Base-by-base conservation (phyloP, 108 stramenopile genomes). In the Seminavis robusta region DNA sequence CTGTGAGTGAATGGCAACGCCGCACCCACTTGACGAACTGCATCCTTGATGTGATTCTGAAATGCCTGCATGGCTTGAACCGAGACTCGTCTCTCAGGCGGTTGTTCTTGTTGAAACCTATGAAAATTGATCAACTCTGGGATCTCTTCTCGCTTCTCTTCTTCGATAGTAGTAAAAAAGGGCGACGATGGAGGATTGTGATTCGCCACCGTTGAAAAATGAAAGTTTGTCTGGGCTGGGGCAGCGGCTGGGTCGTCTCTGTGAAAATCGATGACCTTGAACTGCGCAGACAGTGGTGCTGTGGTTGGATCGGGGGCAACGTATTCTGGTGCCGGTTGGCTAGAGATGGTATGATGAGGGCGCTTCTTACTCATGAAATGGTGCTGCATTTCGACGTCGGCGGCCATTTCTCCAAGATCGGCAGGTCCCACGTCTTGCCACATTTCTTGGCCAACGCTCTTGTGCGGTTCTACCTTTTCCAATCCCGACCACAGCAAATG, bases 341-440 rank as follows among this genome's bases (percentile, higher is more conserved):
- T 19, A 41, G 59, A 58, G 15, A 66, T 60, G n/a, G 42, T 44
- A 37, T 69, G 54, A 30, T 53, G 73, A 0, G 90, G 80, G 6
- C 91, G 66, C 60, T 92, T 92, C 59, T 86, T 88, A 13, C 67
- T 67, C 47, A 82, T 63, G 50, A 92, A 92, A 56, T 79, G 85
- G 32, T 90, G 83, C 34, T 90, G 92, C 89, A 89, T 91, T 56
- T 94, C 93, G 17, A 94, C 55, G 63, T 94, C 93, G 0, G 89
- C 93, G 16, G 93, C 93, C 87, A 94, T 94, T 76, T 91, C 93
- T 29, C 93, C 93, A 26, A 94, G 55, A 62, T 94, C 89, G 16
- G 85, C 80, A 13, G 88, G 87, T 16, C 69, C 84, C 1, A 90
- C 85, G 31, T 82, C 80, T 41, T 79, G 82, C 88, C 86, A 94